Percentiles rank a stretch among this genome's conserved stretches.
Evolutionary conservation across 345 rosid species (phyloP).

Genomic region (Salix suchowensis): DNA sequence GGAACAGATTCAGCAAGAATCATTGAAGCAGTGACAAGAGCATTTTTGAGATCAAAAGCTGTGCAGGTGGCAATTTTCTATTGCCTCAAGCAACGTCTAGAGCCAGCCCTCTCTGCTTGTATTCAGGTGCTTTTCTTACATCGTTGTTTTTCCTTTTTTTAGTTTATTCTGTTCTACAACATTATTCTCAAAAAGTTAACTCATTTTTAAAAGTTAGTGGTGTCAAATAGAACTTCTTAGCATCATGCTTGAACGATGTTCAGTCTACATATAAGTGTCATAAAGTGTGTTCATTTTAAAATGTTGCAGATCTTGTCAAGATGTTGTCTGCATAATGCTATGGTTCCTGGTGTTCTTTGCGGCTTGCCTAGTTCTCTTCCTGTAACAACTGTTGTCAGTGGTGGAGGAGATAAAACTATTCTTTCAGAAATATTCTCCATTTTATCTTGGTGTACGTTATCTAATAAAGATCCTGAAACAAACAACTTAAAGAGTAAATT

Average conservation of each 20-base stretch:
- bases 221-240: no score
- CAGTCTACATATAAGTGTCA: no score
- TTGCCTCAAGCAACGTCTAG: constrained; percentile 77
- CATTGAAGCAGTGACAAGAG: constrained; percentile 61
- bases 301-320: constrained; percentile 77
- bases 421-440: constrained; percentile 74
- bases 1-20: constrained; percentile 60
- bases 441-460: constrained; percentile 51
- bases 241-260: no score
- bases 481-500: constrained; percentile 50
- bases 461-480: constrained; percentile 52
- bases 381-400: constrained; percentile 73
- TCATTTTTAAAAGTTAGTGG: neutral
- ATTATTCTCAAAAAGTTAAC: constrained; percentile 6
- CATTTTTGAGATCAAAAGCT: constrained; percentile 72
- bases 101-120: constrained; percentile 51
- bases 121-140: constrained; percentile 59
- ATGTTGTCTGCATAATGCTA: constrained; percentile 77
- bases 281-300: neutral
- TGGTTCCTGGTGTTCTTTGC: constrained; percentile 72
- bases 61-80: constrained; percentile 69
- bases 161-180: neutral
- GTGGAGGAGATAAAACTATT: constrained; percentile 93
- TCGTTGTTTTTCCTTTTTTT: neutral
- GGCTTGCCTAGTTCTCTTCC: constrained; percentile 90